These are phyloP conservation scores for Yamadazyma jaroonii DNA, from an alignment of 1,139 yeast species.

Conservation along the genomic window DNA sequence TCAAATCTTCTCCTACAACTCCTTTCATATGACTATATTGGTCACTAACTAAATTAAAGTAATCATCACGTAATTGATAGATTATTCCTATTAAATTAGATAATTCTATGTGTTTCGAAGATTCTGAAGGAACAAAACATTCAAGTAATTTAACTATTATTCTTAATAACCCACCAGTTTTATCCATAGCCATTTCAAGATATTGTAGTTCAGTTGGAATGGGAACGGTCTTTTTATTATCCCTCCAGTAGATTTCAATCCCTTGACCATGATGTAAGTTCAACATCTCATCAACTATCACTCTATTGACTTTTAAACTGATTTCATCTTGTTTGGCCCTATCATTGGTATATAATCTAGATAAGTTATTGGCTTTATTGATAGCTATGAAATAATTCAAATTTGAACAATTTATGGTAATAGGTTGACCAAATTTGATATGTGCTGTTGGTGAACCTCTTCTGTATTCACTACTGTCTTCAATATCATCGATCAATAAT, in stretches of 20 bases:
- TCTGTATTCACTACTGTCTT: slow-evolving; percentile 67
- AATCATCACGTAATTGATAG: slow-evolving; percentile 84
- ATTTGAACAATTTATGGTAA: slow-evolving; percentile 80
- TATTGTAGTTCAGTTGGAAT: slow-evolving; percentile 73
- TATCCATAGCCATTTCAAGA: slow-evolving; percentile 76
- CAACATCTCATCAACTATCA: slow-evolving; percentile 67
- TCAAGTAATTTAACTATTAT: slow-evolving; percentile 67
- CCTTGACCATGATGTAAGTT: slow-evolving; percentile 89
- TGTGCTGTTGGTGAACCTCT: slow-evolving; percentile 83
- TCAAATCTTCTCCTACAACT: slow-evolving; percentile 71
- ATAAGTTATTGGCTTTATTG: slow-evolving; percentile 36
- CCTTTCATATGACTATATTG: slow-evolving; percentile 68
- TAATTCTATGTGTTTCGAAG: slow-evolving; percentile 44
- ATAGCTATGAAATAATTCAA: slow-evolving; percentile 77
- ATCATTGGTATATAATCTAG: slow-evolving; percentile 15
- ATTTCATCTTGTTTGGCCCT: slow-evolving; percentile 8
- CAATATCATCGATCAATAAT: slow-evolving; percentile 73
- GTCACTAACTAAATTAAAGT: slow-evolving; percentile 57
- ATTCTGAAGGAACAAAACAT: slow-evolving; percentile 17
- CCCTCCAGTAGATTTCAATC: slow-evolving; percentile 85
- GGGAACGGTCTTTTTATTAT: slow-evolving; percentile 22
- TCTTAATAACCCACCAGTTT: slow-evolving; percentile 86
- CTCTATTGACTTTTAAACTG: slow-evolving; percentile 18
- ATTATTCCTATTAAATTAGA: slow-evolving; percentile 80
- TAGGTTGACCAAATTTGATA: slow-evolving; percentile 68